Evolutionary conservation across 176 grass and related monocot species (phyloP), one percentile per base, ranked within the genome.

Genomic region (Hordeum marinum): DNA sequence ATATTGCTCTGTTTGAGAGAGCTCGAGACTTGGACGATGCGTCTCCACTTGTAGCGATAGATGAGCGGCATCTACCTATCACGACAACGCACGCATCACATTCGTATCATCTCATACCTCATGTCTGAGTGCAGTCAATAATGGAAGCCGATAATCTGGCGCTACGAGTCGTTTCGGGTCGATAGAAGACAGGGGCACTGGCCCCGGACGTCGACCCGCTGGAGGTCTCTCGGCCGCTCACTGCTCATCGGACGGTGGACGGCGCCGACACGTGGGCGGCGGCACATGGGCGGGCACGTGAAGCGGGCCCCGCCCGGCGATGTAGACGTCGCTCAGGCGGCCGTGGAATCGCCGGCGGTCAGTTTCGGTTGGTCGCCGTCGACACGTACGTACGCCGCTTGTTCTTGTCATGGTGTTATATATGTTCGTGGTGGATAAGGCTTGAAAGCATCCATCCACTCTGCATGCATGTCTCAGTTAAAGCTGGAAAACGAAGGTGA

Each of bases 281-380:
- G 40, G 52, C 88, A 90, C 88, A 54, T 86, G 78, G n/a, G 31
- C 39, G 72, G 72, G 83, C 88, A 90, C 41, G 88, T 90, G 88
- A 74, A 74, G 71, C 14, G 71, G 71, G 41, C 71, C 70, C 71
- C 1, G 41, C 69, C 7, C 12, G 69, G 24, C 39, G 58, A 71
- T 29, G 82, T 85, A 59, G 37, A 58, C 82, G 59, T 81, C 27
- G 58, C 58, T 73, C 85, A 39, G 70, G 40, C 15, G 11, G 67
- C 41, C 60, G 32, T 36, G 87, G 32, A 46, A 29, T 74, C 71
- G 43, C 26, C 72, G 82, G 69, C 87, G 15, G 82, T 85, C 77
- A 31, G 76, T 68, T 75, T 80, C 60, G 14, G 67, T 74, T 66
- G 36, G 75, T 29, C 46, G 26, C 72, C 72, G 15, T 75, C 72